Evolutionary conservation across 108 stramenopile genomes (phyloP).

Genomic region (Cyclotella sp.): DNA sequence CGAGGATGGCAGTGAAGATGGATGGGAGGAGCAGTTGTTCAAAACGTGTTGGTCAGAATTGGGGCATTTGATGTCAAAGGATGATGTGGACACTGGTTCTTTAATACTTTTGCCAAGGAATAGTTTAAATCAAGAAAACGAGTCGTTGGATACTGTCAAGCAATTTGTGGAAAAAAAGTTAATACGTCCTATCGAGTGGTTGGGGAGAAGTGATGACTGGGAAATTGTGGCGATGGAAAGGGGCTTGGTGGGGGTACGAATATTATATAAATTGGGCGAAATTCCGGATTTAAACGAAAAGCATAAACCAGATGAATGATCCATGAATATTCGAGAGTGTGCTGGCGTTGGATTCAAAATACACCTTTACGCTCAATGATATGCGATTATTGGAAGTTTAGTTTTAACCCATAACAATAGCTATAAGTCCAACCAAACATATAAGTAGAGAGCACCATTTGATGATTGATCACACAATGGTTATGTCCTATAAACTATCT

Average conservation of each 20-base stretch:
- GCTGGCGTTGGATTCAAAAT: too few species aligned
- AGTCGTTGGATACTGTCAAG: conserved; percentile 27
- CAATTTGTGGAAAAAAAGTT: conserved; percentile 63
- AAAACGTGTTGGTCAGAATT: conserved; percentile 76
- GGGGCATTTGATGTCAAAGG: conserved; percentile 38
- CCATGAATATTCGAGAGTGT: neutral
- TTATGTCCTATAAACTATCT: too few species aligned
- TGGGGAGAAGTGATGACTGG: conserved; percentile 62
- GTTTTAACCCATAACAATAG: too few species aligned
- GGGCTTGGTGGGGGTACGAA: conserved; percentile 59
- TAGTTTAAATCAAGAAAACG: conserved; percentile 37
- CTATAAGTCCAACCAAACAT: too few species aligned
- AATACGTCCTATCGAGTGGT: conserved; percentile 70
- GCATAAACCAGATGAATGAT: conserved; percentile 15
- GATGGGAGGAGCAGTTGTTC: conserved; percentile 62
- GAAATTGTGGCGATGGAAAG: conserved; percentile 72
- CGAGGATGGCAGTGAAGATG: neutral
- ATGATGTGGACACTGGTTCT: conserved; percentile 61
- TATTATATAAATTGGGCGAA: conserved; percentile 71
- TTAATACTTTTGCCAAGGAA: conserved; percentile 66
- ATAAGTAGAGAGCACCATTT: too few species aligned
- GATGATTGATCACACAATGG: too few species aligned
- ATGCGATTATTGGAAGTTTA: too few species aligned
- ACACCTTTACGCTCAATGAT: too few species aligned
- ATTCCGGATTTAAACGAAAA: conserved; percentile 59